Evolutionary conservation across 305 asterid species (phyloP), one percentile per base, ranked within the genome.

Genomic region (Fraxinus paxiana): DNA sequence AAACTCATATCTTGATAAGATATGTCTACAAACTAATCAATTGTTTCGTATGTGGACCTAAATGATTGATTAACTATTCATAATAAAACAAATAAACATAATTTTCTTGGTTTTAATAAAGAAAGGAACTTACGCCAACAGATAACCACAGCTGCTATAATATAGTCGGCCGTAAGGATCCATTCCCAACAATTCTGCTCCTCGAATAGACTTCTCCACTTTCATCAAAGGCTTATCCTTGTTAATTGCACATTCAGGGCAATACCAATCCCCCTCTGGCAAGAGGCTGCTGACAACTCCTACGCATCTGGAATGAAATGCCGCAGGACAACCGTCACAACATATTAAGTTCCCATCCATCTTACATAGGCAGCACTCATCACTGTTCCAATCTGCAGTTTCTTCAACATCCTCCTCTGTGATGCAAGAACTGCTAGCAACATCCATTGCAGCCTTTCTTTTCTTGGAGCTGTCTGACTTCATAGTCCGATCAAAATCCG

Each of bases 311-410:
- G 98, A 84, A 88, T 95, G 98, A 80, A 88, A 95, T 77, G 98
- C 98, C 20, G 97, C 94, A 80, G 98, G 98, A 86, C 98, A 95
- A 77, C 98, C 98, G 77, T 95, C 98, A 80, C 98, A 95, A 88
- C 98, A 95, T 89, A 95, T 92, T 80, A 95, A 90, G 88, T 76
- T 90, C 63, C 98, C 98, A 34, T 95, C 98, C 97, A 91, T 92
- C 88, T 90, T 95, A 89, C 98, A 95, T 26, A 95, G 97, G 87
- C 90, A 86, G 86, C 98, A 95, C 87, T 95, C 98, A 84, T 95
- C 98, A 83, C 88, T 89, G 82, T 95, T 95, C 92, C 92, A 80
- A 83, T 95, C 98, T 28, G 88, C 86, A 67, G 83, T 34, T 65
- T 89, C 96, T 75, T 86, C 90, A 22, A 80, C 84, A 78, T 87